phyloP scores from a whole-genome alignment of 345 rosid genomes.

The Populus tremula region DNA sequence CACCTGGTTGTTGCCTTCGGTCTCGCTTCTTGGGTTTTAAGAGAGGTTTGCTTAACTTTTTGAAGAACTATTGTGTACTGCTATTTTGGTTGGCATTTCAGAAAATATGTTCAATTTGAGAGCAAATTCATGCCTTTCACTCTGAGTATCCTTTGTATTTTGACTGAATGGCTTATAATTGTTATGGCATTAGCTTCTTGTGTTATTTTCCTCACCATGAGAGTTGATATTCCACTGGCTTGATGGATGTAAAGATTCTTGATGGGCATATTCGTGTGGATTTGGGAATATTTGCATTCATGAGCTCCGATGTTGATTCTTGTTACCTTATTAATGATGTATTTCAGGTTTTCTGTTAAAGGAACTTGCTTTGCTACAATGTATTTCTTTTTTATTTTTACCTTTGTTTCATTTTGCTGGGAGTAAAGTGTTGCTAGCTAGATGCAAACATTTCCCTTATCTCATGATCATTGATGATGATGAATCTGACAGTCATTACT shows the following conservation, averaged over 20 bases:
- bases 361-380: not conserved
- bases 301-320: not conserved
- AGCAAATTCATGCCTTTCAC: not conserved
- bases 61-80: not conserved
- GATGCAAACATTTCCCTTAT: not conserved
- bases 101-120: not conserved
- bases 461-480: not conserved
- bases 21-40: not conserved
- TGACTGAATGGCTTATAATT: not conserved
- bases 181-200: not conserved
- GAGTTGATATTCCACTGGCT: not conserved
- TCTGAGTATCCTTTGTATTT: not conserved
- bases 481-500: conserved; percentile 1
- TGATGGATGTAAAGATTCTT: not conserved
- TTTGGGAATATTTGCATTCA: not conserved
- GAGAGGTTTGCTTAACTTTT: conserved; percentile 1
- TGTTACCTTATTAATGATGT: not conserved
- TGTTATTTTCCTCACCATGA: not conserved
- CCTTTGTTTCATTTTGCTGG: not conserved
- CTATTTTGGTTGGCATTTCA: not conserved
- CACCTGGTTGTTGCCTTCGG: not conserved
- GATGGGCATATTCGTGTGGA: not conserved
- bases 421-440: not conserved
- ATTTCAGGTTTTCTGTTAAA: not conserved
- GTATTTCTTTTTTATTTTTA: not conserved